Base-by-base conservation (phyloP, 2,329 filamentous ascomycete species). In the Scortechinia acanthostroma region DNA sequence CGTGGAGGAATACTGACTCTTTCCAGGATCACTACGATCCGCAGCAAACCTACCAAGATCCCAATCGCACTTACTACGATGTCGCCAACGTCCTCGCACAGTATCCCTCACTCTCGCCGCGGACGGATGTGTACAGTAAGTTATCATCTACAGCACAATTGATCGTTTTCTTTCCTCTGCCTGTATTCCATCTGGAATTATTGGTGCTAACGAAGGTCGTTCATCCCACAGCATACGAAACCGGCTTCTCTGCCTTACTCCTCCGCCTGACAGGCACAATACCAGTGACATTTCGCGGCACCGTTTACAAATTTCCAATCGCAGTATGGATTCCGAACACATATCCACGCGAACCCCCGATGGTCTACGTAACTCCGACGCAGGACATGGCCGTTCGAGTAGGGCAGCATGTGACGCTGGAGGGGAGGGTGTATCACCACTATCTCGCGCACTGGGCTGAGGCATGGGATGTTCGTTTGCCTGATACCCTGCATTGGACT, bases 121-220 rank as follows among this genome's bases (percentile, higher is more conserved):
- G 88, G 54, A 98, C 93, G 49, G 91, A 97, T 63, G 91, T 97
- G 44, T 94, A 97, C 66, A 97, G 90, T 95, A 76, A 55, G 80
- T n/a, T 30, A 30, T n/a, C n/a, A n/a, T n/a, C n/a, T n/a, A n/a
- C n/a, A n/a, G n/a, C n/a, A n/a, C n/a, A n/a, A n/a, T n/a, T n/a
- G n/a, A n/a, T n/a, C n/a, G n/a, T n/a, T n/a, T n/a, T n/a, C n/a
- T n/a, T n/a, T n/a, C n/a, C n/a, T n/a, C n/a, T n/a, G n/a, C n/a
- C n/a, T n/a, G n/a, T n/a, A n/a, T n/a, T n/a, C n/a, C n/a, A n/a
- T n/a, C n/a, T n/a, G n/a, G n/a, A n/a, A n/a, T n/a, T n/a, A n/a
- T n/a, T n/a, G n/a, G n/a, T n/a, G n/a, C n/a, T n/a, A n/a, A n/a
- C n/a, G n/a, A n/a, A n/a, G n/a, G n/a, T n/a, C n/a, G n/a, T n/a